Base-by-base conservation (phyloP, 257 asterid genomes). In the Solanum bukasovii region DNA sequence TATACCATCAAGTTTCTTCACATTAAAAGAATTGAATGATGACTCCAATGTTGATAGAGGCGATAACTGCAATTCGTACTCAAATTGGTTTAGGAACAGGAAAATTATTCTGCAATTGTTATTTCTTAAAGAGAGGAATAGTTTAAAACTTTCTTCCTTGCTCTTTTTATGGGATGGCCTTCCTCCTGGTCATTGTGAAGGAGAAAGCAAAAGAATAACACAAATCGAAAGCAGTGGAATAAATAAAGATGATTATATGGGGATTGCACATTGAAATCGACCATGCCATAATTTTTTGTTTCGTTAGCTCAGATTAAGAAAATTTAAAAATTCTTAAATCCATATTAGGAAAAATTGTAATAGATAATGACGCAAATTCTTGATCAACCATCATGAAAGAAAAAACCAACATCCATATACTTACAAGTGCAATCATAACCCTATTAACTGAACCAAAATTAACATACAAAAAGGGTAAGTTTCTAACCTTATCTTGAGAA, bases 1-100 rank as follows among this genome's bases (percentile, higher is more conserved):
- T 86, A 90, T 92, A 97, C 99, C 98, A 89, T 97, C 99, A 86
- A 95, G 94, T 92, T 96, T 97, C 92, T 97, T 97, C 38, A 94
- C 96, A 84, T 94, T 96, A 82, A 97, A 87, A 65, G 98, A 90
- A 73, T 95, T 93, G 88, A 93, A 94, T 83, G 99, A 97, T 89
- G 98, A 89, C 90, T 97, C 98, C 88, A 96, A 89, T 20, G 99
- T 96, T 40, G 99, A 93, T 87, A 95, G 87, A 84, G 98, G 98
- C 56, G 97, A 96, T 84, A 92, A 81, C 99, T 96, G 98, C 98
- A 95, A 29, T 84, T 52, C 49, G 25, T 63, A 89, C 88, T 49
- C 35, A 42, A 85, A 74, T 40, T 12, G 52, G 78, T 83, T 90
- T 90, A 90, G 91, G 90, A 52, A 56, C 63, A 49, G 33, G 61